Conservation (phyloP, 2,329 filamentous ascomycete genomes). For the Elsinoe australis region DNA sequence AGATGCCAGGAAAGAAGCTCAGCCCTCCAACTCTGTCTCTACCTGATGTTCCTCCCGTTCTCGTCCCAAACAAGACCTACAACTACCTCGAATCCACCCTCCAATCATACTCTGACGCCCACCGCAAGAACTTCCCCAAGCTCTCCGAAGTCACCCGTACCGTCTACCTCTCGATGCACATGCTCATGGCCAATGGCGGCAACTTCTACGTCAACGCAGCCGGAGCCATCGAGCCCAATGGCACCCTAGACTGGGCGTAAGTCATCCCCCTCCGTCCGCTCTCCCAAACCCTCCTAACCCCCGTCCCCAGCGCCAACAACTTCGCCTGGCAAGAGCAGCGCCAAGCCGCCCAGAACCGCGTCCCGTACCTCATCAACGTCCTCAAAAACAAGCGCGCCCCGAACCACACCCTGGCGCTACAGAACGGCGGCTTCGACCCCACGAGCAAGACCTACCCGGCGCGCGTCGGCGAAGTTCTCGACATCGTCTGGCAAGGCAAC, state of each 20-base stretch:
- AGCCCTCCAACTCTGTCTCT: conserved; percentile 27
- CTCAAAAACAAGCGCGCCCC: conserved; percentile 45
- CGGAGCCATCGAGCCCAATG: background rate
- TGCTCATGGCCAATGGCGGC: no score
- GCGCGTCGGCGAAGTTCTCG: conserved; percentile 49
- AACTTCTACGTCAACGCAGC: no score
- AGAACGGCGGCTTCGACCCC: conserved; percentile 50
- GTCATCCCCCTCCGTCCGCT: conserved; percentile 26
- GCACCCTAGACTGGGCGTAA: conserved; percentile 4
- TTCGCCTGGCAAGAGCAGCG: background rate
- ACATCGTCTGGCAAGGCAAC: conserved; percentile 41
- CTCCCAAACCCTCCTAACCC: conserved; percentile 25
- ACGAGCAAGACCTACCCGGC: conserved; percentile 45
- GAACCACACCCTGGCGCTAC: conserved; percentile 44
- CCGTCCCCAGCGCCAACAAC: conserved; percentile 36
- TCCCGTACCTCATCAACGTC: conserved; percentile 47
- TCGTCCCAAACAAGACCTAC: conserved; percentile 27
- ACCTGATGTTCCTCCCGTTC: background rate
- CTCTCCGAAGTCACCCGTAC: conserved; percentile 30
- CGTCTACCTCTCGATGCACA: no score
- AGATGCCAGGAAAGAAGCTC: conserved; percentile 22
- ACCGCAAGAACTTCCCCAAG: conserved; percentile 29
- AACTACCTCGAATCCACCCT: conserved; percentile 35
- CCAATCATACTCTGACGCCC: conserved; percentile 26
- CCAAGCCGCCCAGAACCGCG: background rate